Conservation (phyloP, 169 alveolate genomes). For the Toxoplasma gondii region DNA sequence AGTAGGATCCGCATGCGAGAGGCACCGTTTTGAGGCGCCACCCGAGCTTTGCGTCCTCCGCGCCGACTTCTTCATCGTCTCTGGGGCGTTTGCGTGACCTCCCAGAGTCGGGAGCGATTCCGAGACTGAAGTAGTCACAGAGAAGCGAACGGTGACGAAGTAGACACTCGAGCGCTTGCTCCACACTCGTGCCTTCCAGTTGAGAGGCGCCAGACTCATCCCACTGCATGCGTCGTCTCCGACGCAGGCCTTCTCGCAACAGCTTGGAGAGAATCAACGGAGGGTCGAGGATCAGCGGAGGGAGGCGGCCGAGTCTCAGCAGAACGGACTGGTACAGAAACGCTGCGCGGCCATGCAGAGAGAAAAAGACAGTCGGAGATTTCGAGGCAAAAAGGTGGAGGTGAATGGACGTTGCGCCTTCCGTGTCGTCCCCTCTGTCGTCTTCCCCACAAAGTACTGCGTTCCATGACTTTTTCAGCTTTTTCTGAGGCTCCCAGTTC, state of each 20-base stretch:
- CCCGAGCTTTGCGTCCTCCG: background rate
- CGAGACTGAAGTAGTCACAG: constrained; percentile 7
- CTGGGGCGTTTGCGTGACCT: background rate
- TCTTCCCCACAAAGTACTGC: no score
- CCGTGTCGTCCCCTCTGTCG: no score
- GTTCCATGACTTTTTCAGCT: no score
- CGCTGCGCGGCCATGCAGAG: constrained; percentile 13
- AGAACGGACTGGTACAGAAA: constrained; percentile 55
- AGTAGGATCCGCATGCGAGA: background rate
- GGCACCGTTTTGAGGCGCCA: background rate
- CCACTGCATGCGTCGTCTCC: background rate
- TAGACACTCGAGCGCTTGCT: background rate
- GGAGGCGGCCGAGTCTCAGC: constrained; percentile 48
- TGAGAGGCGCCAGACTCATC: background rate
- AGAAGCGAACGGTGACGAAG: background rate
- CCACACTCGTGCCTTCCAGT: background rate
- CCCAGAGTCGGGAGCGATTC: background rate
- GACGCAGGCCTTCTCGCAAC: background rate
- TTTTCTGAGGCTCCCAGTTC: no score
- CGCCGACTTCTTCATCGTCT: background rate
- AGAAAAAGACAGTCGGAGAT: background rate
- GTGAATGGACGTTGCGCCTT: no score
- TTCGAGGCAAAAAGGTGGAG: background rate
- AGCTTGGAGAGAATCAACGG: background rate
- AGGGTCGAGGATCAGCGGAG: constrained; percentile 4